A percentile compares a stretch with the other conserved stretches of the same genome.
These are phyloP conservation scores for Chamaecrista fasciculata DNA, from an alignment of 306 rosid genomes.

Conservation along the genomic window DNA sequence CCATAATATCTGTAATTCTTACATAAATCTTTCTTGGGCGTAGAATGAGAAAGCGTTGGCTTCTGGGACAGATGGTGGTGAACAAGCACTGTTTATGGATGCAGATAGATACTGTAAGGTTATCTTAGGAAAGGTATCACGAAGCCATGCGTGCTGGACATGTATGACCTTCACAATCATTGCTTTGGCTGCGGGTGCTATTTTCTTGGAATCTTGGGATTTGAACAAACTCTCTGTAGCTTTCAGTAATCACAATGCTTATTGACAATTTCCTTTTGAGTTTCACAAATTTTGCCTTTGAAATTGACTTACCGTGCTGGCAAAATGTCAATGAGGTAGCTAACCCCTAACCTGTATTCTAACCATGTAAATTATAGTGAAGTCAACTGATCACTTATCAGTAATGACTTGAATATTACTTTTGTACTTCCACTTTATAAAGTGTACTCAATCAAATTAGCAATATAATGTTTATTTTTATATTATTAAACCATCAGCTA, in stretches of 20 bases:
- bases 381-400: too few species aligned
- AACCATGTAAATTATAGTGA: too few species aligned
- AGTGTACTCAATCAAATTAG: too few species aligned
- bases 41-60: conserved; percentile 80
- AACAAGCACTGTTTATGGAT: conserved; percentile 56
- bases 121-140: conserved; percentile 54
- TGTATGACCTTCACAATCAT: conserved; percentile 47
- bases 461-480: too few species aligned
- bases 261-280: conserved; percentile 23
- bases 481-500: too few species aligned
- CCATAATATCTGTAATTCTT: conserved; percentile 15
- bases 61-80: conserved; percentile 42
- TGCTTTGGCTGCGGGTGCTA: conserved; percentile 15
- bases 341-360: too few species aligned
- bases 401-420: too few species aligned
- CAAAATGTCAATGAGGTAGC: too few species aligned
- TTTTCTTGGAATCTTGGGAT: not conserved
- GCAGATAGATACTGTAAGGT: conserved; percentile 73
- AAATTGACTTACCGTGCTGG: too few species aligned
- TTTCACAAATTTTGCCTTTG: too few species aligned
- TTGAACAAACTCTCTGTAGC: conserved; percentile 1
- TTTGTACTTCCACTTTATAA: too few species aligned
- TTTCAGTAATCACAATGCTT: not conserved
- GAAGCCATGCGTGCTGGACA: conserved; percentile 55
- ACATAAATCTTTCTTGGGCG: conserved; percentile 29